phyloP scores from a whole-genome alignment of 345 rosid genomes.

The Ceriops zippeliana region DNA sequence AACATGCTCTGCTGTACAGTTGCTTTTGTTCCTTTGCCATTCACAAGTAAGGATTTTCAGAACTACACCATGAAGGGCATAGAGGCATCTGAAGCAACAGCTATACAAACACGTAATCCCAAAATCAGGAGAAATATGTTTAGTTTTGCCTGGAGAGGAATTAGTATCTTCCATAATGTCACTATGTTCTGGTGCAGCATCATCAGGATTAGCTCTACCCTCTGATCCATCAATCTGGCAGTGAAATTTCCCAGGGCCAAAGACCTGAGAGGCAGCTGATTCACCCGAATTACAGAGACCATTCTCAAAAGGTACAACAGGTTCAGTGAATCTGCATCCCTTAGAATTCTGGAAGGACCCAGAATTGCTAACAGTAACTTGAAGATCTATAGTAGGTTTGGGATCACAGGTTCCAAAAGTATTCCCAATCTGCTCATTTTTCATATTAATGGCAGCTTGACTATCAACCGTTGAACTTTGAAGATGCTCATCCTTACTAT shows the following conservation, averaged over 20 bases:
- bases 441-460: constrained; percentile 13
- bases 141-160: constrained; percentile 19
- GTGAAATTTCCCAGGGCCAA: constrained; percentile 15
- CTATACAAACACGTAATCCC: constrained; percentile 48
- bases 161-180: constrained; percentile 17
- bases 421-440: constrained; percentile 35
- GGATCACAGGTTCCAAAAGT: constrained; percentile 25
- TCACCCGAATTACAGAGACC: constrained; percentile 25
- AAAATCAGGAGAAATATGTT: constrained; percentile 28
- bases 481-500: constrained; percentile 22
- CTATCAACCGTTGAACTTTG: constrained; percentile 31
- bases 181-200: constrained; percentile 16
- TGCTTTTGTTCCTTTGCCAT: constrained; percentile 35
- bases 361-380: constrained; percentile 24
- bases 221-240: constrained; percentile 24
- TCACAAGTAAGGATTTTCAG: constrained; percentile 43
- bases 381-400: constrained; percentile 14
- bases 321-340: constrained; percentile 25
- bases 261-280: constrained; percentile 10
- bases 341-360: constrained; percentile 19
- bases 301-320: constrained; percentile 21
- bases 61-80: constrained; percentile 45
- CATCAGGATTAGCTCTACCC: constrained; percentile 13
- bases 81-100: constrained; percentile 64
- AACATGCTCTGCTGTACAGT: constrained; percentile 51